Base-by-base conservation (phyloP, 768 basidiomycete genomes). In the Agrocybe pediades region DNA sequence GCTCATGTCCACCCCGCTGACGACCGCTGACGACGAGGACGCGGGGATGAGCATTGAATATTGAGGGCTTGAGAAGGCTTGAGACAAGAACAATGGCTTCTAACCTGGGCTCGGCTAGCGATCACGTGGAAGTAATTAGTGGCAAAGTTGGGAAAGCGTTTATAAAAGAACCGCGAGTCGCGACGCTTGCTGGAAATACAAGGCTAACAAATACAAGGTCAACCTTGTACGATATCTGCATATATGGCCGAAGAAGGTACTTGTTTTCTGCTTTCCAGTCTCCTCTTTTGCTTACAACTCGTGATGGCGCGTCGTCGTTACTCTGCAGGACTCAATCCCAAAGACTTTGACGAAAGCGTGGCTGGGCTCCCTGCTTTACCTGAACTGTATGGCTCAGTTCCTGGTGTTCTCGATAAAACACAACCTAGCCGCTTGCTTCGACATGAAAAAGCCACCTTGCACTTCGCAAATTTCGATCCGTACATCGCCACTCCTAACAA, bases 381-480 rank as follows among this genome's bases (percentile, higher is more conserved):
- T 41, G 57, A 61, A 46, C 53, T 77, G 25, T 69, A 62, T 51
- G 87, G 86, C 29, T 63, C 77, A 3, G 66, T 67, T 16, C 87
- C 88, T n/a, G 90, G 90, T 8, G 58, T 81, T 2, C 74, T 90
- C 21, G 90, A 92, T 69, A 69, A 74, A 29, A 74, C 81, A 0
- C 90, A 92, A 65, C 71, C 73, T 11, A 63, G 70, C 15, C 85
- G 90, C 40, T 67, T 92, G 17, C 74, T 88, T n/a, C 83, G 85
- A 44, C 68, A 73, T 39, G 75, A 80, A 2, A 74, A 74, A n/a
- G 82, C 87, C 3, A 82, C 58, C 25, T 71, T 92, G n/a, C 78
- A 74, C 3, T 92, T 92, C 61, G 87, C 90, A 9, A 79, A 78
- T n/a, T 90, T 88, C 54, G 82, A 92, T 63, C 86, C 89, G 4